Evolutionary conservation across 2,329 filamentous ascomycete genomes (phyloP).

Genomic region (Ophiostoma sp.): DNA sequence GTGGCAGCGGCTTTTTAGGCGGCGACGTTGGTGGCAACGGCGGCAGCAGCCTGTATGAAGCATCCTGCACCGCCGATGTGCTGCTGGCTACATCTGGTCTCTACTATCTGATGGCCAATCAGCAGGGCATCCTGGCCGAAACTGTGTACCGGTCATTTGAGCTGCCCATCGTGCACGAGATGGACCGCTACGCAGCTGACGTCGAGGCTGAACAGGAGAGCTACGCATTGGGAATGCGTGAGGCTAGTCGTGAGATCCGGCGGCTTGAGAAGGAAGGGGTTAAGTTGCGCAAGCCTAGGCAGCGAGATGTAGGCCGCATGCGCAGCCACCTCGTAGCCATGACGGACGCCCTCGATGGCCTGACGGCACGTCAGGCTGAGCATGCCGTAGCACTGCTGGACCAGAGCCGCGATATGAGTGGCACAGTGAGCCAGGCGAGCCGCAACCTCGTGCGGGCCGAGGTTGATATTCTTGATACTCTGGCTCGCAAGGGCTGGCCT

Average conservation of each 20-base stretch:
- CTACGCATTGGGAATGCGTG: conserved; percentile 51
- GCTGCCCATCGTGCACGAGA: conserved; percentile 62
- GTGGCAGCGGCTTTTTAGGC: conserved; percentile 43
- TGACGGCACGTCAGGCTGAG: conserved; percentile 55
- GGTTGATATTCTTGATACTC: conserved; percentile 62
- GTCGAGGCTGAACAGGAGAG: conserved; percentile 60
- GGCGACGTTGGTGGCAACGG: conserved; percentile 35
- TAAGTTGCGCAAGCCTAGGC: conserved; percentile 51
- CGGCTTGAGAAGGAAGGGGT: conserved; percentile 60
- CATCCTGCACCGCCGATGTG: conserved; percentile 56
- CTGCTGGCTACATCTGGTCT: conserved; percentile 58
- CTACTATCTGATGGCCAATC: conserved; percentile 63
- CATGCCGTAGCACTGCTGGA: conserved; percentile 55
- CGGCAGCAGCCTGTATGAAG: conserved; percentile 31
- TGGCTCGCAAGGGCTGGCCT: conserved; percentile 62
- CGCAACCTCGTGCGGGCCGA: conserved; percentile 62
- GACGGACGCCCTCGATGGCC: conserved; percentile 56
- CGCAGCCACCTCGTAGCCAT: conserved; percentile 58
- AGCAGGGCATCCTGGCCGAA: conserved; percentile 64
- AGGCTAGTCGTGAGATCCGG: conserved; percentile 55
- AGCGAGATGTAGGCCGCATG: conserved; percentile 57
- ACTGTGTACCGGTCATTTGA: conserved; percentile 64
- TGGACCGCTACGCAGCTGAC: conserved; percentile 58
- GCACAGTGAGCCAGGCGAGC: conserved; percentile 56
- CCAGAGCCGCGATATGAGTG: conserved; percentile 61